These are phyloP conservation scores for Geum urbanum DNA, from an alignment of 306 rosid genomes.

Conservation along the genomic window DNA sequence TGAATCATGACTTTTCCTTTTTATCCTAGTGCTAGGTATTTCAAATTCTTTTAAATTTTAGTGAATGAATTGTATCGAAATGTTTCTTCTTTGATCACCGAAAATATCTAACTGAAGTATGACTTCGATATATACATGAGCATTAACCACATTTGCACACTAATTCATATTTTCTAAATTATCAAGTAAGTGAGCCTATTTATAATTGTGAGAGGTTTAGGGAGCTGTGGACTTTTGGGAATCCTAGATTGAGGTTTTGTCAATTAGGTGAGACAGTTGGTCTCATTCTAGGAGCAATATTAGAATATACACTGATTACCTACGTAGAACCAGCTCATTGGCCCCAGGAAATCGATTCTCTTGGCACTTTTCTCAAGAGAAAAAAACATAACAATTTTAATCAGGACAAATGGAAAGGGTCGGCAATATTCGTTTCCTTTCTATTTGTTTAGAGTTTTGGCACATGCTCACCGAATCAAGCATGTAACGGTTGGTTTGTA, in stretches of 20 bases:
- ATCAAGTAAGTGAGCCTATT: not conserved
- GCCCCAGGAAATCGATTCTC: not conserved
- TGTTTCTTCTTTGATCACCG: too few species aligned
- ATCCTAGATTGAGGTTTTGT: not conserved
- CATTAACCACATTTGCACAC: not conserved
- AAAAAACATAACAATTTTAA: not conserved
- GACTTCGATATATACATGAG: too few species aligned
- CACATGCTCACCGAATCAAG: not conserved
- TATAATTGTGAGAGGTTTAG: too few species aligned
- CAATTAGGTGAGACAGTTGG: not conserved
- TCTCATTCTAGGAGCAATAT: not conserved
- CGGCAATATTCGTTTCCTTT: not conserved
- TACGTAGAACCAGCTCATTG: not conserved
- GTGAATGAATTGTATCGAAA: too few species aligned
- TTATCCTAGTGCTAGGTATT: too few species aligned
- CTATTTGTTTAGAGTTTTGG: not conserved
- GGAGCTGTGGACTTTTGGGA: not conserved
- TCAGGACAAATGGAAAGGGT: not conserved
- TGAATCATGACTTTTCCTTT: not conserved
- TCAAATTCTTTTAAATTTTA: too few species aligned
- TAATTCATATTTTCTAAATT: not conserved
- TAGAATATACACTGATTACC: not conserved
- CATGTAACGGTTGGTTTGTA: not conserved
- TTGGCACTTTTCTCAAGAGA: not conserved
- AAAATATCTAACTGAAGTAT: too few species aligned